Conservation (phyloP, 352 stramenopile genomes). For the Globisporangium carolinianum region DNA sequence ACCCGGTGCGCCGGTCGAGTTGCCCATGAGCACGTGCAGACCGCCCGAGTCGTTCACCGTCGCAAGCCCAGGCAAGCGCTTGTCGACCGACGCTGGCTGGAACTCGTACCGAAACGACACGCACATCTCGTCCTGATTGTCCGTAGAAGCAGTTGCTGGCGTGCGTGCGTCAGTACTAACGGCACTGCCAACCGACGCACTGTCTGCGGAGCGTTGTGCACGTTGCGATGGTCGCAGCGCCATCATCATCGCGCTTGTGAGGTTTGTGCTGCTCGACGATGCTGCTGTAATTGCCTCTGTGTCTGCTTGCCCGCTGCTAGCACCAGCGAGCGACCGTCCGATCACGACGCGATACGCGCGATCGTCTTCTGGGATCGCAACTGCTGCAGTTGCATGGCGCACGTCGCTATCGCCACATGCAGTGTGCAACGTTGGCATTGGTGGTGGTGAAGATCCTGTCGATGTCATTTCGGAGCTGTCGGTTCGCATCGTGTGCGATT, state of each 20-base stretch:
- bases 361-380: slow-evolving; percentile 29
- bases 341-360: slow-evolving; percentile 50
- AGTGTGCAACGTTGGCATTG: no score
- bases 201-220: no score
- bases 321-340: slow-evolving; percentile 29
- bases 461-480: no score
- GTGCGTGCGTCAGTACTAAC: not conserved
- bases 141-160: not conserved
- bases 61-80: slow-evolving; percentile 52
- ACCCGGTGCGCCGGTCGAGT: slow-evolving; percentile 36
- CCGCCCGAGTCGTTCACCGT: slow-evolving; percentile 48
- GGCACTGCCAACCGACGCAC: no score
- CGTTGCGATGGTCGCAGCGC: not conserved
- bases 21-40: slow-evolving; percentile 61
- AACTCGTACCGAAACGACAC: slow-evolving; percentile 81
- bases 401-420: not conserved
- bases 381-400: not conserved
- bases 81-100: slow-evolving; percentile 73
- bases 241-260: slow-evolving; percentile 5
- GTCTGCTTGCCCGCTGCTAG: not conserved
- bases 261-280: slow-evolving; percentile 1
- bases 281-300: not conserved
- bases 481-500: no score
- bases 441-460: no score
- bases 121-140: slow-evolving; percentile 22